Evolutionary conservation across 805 yeast species (phyloP).

Genomic region (Soucietia sequanensis): DNA sequence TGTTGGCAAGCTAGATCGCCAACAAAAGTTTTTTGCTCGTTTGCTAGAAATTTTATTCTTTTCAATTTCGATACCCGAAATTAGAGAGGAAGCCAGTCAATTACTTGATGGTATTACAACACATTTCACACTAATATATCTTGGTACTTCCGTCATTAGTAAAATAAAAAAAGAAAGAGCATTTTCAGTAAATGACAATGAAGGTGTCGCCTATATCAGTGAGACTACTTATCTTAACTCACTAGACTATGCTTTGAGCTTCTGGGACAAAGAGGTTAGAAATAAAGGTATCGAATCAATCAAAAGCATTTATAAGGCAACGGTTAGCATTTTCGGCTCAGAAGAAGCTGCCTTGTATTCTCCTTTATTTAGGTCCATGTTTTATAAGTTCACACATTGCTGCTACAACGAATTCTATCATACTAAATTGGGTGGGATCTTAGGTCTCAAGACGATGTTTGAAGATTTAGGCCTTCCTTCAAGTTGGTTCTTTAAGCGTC

Average conservation of each 20-base stretch:
- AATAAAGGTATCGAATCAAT: constrained; percentile 70
- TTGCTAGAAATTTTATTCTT: constrained; percentile 71
- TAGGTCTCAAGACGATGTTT: constrained; percentile 75
- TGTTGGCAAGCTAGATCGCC: constrained; percentile 49
- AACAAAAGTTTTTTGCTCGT: constrained; percentile 63
- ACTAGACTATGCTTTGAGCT: constrained; percentile 75
- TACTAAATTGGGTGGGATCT: constrained; percentile 82
- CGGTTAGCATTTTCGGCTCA: constrained; percentile 65
- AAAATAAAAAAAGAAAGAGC: constrained; percentile 64
- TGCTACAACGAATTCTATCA: constrained; percentile 90
- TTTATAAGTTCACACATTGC: constrained; percentile 81
- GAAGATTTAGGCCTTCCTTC: constrained; percentile 66
- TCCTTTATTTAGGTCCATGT: constrained; percentile 72
- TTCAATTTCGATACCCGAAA: constrained; percentile 72
- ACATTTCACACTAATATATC: constrained; percentile 76
- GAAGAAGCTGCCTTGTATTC: constrained; percentile 65
- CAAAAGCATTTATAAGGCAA: constrained; percentile 56
- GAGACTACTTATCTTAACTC: constrained; percentile 74
- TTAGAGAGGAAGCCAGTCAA: constrained; percentile 61
- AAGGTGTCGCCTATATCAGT: constrained; percentile 68
- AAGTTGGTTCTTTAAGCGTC: constrained; percentile 72
- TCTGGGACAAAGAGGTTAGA: constrained; percentile 67
- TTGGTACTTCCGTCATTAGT: constrained; percentile 70
- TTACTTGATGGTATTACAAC: constrained; percentile 67
- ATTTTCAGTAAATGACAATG: constrained; percentile 75